Evolutionary conservation across 192 early-diverging fungal genomes (phyloP), one percentile per base, ranked within the genome.

Genomic region (Coemansia biformis): DNA sequence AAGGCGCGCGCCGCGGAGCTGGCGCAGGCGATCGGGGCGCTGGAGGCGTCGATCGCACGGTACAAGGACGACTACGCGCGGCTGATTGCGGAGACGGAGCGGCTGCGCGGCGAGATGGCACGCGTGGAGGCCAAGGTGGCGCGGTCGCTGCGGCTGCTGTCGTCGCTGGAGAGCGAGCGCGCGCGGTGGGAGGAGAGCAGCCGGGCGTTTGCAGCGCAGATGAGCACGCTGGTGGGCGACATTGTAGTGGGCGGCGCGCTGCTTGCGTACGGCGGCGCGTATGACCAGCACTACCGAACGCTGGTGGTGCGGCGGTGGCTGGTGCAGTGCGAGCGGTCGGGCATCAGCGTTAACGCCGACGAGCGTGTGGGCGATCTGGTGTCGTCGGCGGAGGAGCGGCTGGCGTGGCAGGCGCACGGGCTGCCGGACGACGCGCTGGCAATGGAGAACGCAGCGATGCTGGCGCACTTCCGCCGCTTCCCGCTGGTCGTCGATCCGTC

Each of bases 171-270:
- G 8, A 89, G 90, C 16, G 97, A 99, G 78, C 89, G 85, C 36
- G 82, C 78, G 40, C 86, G 97, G 57, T 99, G 97, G 97, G 85
- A 87, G 57, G 60, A 70, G 8, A 84, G 90, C 17, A 91, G 91
- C 53, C 82, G 88, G 43, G 83, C 92, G 7, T 98, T 99, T 58
- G 91, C 87, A 47, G 81, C 76, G 18, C 92, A 98, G 71, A 98
- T 99, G 94, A 88, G 85, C 5, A 99, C 97, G 11, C 88, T 98
- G 37, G 91, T 97, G 19, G 97, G 97, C 46, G 97, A 99, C 57
- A 90, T 93, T 14, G 60, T 99, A 16, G 66, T 98, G 32, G 84
- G 88, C 7, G 78, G 91, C 0, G 97, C 93, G n/a, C 91, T 96
- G 70, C 67, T 98, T 22, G 89, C 96, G 1, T 99, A 99, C 57